Conservation (phyloP, 805 yeast species). For the Candida manassasensis region DNA sequence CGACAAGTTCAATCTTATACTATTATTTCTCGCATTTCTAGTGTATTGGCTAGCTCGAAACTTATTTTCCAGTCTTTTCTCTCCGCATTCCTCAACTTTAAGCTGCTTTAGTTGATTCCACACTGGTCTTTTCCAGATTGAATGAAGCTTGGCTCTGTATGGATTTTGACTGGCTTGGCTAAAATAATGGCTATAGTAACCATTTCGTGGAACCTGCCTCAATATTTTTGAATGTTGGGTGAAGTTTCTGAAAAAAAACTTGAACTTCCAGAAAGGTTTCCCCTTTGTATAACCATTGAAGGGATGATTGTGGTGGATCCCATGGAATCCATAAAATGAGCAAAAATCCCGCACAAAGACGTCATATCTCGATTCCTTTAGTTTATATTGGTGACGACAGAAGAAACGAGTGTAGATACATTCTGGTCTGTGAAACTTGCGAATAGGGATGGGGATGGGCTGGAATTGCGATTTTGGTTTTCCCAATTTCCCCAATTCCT, state of each 20-base stretch:
- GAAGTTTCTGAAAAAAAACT: slow-evolving; percentile 3
- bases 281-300: slow-evolving; percentile 1
- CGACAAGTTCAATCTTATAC: slow-evolving; percentile 24
- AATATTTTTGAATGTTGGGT: slow-evolving; percentile 6
- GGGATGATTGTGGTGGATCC: slow-evolving; percentile 2
- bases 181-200: slow-evolving; percentile 21
- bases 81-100: background rate
- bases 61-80: background rate
- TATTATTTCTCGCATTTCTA: slow-evolving; percentile 4
- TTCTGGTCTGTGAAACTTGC: background rate
- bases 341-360: background rate
- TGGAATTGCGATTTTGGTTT: slow-evolving; percentile 3
- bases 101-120: slow-evolving; percentile 1
- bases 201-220: slow-evolving; percentile 8
- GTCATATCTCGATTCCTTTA: background rate
- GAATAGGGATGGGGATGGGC: slow-evolving; percentile 3
- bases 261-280: slow-evolving; percentile 2
- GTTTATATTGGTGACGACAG: background rate
- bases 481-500: slow-evolving; percentile 2
- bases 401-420: background rate
- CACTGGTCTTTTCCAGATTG: slow-evolving; percentile 5
- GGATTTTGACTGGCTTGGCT: slow-evolving; percentile 18
- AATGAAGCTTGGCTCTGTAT: slow-evolving; percentile 16
- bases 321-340: slow-evolving; percentile 1
- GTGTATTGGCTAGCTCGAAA: background rate